Conservation (phyloP, 768 basidiomycete species). For the Russula abietina region DNA sequence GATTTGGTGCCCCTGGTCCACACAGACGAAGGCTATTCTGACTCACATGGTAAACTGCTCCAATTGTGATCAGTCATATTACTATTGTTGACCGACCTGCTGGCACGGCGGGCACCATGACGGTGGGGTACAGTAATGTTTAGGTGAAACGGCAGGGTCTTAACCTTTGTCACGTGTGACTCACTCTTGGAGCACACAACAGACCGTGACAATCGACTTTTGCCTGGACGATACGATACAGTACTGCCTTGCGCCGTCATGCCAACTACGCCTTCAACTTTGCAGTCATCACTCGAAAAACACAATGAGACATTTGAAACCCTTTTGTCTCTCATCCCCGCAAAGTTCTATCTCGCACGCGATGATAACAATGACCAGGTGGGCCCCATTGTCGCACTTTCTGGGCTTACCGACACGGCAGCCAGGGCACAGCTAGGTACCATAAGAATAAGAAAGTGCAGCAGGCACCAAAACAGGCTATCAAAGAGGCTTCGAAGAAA, state of each 20-base stretch:
- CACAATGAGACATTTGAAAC: conserved; percentile 87
- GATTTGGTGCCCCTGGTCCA: not conserved
- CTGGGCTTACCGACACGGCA: not conserved
- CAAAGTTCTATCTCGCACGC: conserved; percentile 77
- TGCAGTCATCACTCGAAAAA: conserved; percentile 62
- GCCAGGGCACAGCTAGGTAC: conserved; percentile 57
- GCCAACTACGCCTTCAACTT: conserved; percentile 27
- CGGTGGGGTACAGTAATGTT: too few species aligned
- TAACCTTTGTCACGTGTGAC: too few species aligned
- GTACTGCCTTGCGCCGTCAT: not conserved
- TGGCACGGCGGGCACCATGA: too few species aligned
- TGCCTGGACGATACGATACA: too few species aligned
- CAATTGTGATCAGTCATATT: not conserved
- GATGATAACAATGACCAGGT: conserved; percentile 68
- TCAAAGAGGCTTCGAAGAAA: conserved; percentile 85
- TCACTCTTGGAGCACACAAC: too few species aligned
- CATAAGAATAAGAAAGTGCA: conserved; percentile 83
- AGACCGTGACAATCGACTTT: too few species aligned
- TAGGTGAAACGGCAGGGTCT: too few species aligned
- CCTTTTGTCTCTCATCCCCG: conserved; percentile 78
- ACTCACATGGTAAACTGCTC: conserved; percentile 1
- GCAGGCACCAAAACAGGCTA: conserved; percentile 71
- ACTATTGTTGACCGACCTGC: too few species aligned
- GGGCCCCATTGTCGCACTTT: conserved; percentile 25
- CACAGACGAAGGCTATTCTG: not conserved